Percentiles rank a stretch among this genome's conserved stretches.
Conservation (phyloP, 306 rosid genomes). For the Betula pendula region DNA sequence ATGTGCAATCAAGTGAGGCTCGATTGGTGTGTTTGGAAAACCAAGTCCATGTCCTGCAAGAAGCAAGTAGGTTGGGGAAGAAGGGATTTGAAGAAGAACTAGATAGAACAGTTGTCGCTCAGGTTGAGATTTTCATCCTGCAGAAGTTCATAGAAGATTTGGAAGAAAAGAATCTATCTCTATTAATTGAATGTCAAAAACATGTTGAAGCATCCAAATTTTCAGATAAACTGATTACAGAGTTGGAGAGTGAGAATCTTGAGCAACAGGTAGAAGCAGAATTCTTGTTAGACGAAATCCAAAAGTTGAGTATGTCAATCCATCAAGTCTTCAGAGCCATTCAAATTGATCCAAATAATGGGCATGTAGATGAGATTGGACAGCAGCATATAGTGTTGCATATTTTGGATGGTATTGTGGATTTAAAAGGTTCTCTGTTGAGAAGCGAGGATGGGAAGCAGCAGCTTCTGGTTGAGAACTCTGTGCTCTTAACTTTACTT, state of each 20-base stretch:
- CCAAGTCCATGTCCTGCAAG: slow-evolving; percentile 52
- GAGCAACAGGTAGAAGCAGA: slow-evolving; percentile 90
- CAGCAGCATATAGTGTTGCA: slow-evolving; percentile 52
- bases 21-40: slow-evolving; percentile 68
- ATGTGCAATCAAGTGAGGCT: slow-evolving; percentile 55
- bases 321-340: slow-evolving; percentile 66
- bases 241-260: slow-evolving; percentile 92
- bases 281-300: slow-evolving; percentile 74
- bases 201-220: slow-evolving; percentile 70
- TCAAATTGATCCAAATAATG: slow-evolving; percentile 46
- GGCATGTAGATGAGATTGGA: slow-evolving; percentile 41
- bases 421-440: slow-evolving; percentile 57
- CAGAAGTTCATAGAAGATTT: slow-evolving; percentile 90
- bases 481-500: slow-evolving; percentile 66
- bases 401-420: slow-evolving; percentile 62
- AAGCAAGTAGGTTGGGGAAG: slow-evolving; percentile 67
- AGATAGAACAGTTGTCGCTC: slow-evolving; percentile 85
- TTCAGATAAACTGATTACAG: slow-evolving; percentile 73
- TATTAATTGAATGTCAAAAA: slow-evolving; percentile 69
- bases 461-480: slow-evolving; percentile 69
- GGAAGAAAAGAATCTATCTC: slow-evolving; percentile 71
- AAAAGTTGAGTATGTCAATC: slow-evolving; percentile 64
- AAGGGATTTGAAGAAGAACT: slow-evolving; percentile 82
- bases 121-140: slow-evolving; percentile 89
- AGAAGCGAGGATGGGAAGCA: slow-evolving; percentile 72